A percentile compares a stretch with the other conserved stretches of the same genome.
Conservation (phyloP, 352 stramenopile genomes). For the Globisporangium solare region DNA sequence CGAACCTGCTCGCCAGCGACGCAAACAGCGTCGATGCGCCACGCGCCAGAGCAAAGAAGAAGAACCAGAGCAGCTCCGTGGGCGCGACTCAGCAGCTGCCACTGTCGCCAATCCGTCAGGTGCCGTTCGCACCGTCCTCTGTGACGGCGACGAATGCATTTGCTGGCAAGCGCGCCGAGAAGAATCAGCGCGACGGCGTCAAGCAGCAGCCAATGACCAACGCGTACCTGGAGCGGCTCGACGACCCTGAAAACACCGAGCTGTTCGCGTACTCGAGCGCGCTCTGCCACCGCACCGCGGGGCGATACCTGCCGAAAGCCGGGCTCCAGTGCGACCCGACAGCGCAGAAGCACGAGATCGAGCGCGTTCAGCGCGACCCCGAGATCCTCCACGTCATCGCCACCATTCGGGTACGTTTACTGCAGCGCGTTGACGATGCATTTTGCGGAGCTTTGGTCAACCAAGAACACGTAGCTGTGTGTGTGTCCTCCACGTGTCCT, state of each 20-base stretch:
- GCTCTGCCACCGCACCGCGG: constrained; percentile 59
- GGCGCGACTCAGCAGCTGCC: not conserved
- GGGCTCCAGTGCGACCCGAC: constrained; percentile 36
- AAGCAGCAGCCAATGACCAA: constrained; percentile 5
- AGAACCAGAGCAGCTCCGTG: not conserved
- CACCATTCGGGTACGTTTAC: constrained; percentile 26
- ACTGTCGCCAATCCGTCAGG: constrained; percentile 12
- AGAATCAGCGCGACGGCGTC: not conserved
- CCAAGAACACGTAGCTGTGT: not conserved
- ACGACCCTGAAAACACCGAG: constrained; percentile 53
- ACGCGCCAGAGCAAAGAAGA: not conserved
- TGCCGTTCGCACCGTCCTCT: not conserved
- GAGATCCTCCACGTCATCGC: constrained; percentile 57
- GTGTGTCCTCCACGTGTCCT: not conserved
- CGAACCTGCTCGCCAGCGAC: constrained; percentile 20
- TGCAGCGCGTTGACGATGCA: not conserved
- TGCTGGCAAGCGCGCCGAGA: constrained; percentile 5
- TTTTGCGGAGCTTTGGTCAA: not conserved
- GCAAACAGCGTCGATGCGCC: not conserved
- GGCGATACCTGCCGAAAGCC: constrained; percentile 44
- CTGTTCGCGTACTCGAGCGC: constrained; percentile 66
- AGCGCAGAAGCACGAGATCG: constrained; percentile 51
- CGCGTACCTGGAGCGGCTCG: constrained; percentile 32
- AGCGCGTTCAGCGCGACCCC: constrained; percentile 48
- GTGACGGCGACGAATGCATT: not conserved